Evolutionary conservation across 1,284 basidiomycete species (phyloP).

Genomic region (Austroboletus niveus): DNA sequence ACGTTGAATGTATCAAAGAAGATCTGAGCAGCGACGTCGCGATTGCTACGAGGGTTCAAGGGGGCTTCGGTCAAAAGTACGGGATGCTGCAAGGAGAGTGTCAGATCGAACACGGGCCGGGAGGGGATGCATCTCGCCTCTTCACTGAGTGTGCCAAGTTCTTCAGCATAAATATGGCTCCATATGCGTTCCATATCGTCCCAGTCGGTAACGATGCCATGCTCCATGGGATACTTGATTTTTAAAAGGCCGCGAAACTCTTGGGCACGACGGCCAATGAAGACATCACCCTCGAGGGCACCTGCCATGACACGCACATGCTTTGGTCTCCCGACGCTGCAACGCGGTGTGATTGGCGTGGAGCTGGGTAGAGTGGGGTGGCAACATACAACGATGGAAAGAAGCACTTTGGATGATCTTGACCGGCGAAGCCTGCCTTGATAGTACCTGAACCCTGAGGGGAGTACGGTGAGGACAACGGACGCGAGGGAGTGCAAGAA

Average conservation of each 20-base stretch:
- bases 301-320: slow-evolving; percentile 97
- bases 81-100: slow-evolving; percentile 69
- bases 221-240: slow-evolving; percentile 98
- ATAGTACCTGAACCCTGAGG: slow-evolving; percentile 91
- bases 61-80: slow-evolving; percentile 95
- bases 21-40: slow-evolving; percentile 94
- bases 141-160: slow-evolving; percentile 91
- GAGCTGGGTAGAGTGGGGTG: slow-evolving; percentile 20
- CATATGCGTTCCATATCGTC: slow-evolving; percentile 99
- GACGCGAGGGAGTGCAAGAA: slow-evolving; percentile 18
- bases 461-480: slow-evolving; percentile 20
- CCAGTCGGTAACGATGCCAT: slow-evolving; percentile 94
- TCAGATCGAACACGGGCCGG: background rate
- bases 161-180: slow-evolving; percentile 95
- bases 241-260: slow-evolving; percentile 92
- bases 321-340: slow-evolving; percentile 91
- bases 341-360: slow-evolving; percentile 5
- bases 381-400: slow-evolving; percentile 93
- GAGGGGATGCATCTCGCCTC: slow-evolving; percentile 58
- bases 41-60: slow-evolving; percentile 90
- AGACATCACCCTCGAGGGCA: slow-evolving; percentile 88
- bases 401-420: slow-evolving; percentile 97
- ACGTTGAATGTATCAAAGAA: slow-evolving; percentile 99
- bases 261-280: slow-evolving; percentile 92
- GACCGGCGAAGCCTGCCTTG: slow-evolving; percentile 96